Conservation (phyloP, 2,329 filamentous ascomycete species). For the Colletotrichum tanaceti region DNA sequence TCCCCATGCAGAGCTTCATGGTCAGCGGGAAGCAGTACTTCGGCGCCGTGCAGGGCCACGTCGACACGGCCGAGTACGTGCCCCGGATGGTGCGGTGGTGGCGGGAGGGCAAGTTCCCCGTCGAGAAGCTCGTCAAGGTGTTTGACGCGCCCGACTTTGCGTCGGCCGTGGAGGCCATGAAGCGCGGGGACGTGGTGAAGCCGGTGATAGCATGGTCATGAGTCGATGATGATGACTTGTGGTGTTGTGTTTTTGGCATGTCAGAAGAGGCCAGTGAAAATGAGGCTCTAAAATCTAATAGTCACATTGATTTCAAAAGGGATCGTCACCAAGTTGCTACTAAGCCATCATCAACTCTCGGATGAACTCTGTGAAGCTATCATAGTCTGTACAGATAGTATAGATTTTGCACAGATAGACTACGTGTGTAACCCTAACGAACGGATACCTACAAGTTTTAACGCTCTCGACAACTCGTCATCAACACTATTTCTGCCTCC, state of each 20-base stretch:
- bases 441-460: no score
- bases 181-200: conserved; percentile 35
- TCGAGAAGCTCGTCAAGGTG: conserved; percentile 49
- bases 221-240: neutral
- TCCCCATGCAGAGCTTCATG: conserved; percentile 60
- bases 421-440: no score
- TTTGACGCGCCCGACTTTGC: conserved; percentile 49
- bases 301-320: no score
- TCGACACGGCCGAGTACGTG: conserved; percentile 55
- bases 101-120: conserved; percentile 48
- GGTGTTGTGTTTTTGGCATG: no score
- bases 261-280: no score
- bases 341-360: no score
- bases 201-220: conserved; percentile 38
- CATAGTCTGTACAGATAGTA: no score
- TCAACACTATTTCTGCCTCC: no score
- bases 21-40: conserved; percentile 59
- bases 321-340: no score
- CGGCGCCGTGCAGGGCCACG: conserved; percentile 49
- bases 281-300: no score
- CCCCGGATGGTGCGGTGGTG: conserved; percentile 49
- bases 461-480: neutral
- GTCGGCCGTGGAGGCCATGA: conserved; percentile 49
- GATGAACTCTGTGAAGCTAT: no score
- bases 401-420: no score